Evolutionary conservation across 306 rosid genomes (phyloP).

Genomic region (Pueraria montana): DNA sequence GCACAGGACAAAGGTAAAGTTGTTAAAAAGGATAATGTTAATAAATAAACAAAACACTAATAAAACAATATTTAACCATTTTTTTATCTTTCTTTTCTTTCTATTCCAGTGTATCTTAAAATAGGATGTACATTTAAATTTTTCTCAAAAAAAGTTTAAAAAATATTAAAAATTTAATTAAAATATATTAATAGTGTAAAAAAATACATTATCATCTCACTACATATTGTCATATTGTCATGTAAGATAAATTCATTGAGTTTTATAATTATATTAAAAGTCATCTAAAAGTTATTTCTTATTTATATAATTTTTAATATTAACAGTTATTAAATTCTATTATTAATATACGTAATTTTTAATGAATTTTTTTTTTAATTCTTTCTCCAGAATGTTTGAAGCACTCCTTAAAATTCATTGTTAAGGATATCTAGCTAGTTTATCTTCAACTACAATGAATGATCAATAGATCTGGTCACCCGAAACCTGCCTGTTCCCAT

Average conservation of each 20-base stretch:
- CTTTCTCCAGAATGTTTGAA: background rate
- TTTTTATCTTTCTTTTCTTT: background rate
- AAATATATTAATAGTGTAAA: too few relatives aligned
- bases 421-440: background rate
- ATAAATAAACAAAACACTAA: background rate
- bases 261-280: too few relatives aligned
- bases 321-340: too few relatives aligned
- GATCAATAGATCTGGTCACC: constrained; percentile 16
- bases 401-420: background rate
- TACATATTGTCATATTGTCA: too few relatives aligned
- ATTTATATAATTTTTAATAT: too few relatives aligned
- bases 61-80: background rate
- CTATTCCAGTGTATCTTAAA: too few relatives aligned
- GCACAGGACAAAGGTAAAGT: background rate
- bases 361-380: background rate
- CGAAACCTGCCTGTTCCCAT: background rate
- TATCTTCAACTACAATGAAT: background rate
- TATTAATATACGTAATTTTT: too few relatives aligned
- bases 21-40: background rate
- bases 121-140: too few relatives aligned
- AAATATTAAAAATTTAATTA: too few relatives aligned
- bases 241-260: too few relatives aligned
- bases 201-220: too few relatives aligned
- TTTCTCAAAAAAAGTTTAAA: background rate
- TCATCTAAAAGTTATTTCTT: too few relatives aligned